Evolutionary conservation across 805 yeast species (phyloP), one percentile per base, ranked within the genome.

Genomic region (Sugiyamaella qingdaonensis): DNA sequence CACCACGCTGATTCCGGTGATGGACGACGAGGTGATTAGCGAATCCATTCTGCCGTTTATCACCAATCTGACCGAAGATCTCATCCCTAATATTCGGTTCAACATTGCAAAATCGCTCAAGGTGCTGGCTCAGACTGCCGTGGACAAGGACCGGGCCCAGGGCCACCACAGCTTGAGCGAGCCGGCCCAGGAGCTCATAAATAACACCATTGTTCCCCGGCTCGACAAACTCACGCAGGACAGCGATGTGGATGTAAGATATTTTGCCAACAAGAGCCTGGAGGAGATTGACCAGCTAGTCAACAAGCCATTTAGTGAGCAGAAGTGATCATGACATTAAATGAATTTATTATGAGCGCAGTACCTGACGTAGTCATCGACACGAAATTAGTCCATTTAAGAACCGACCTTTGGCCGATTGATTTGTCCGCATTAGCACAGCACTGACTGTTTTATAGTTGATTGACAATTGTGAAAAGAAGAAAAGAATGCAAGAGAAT

Each of bases 71-170:
- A 76, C 83, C 37, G 76, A 75, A 36, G 99, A 94, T 71, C 78
- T 82, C 7, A 97, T 94, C 53, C 97, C 99, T 62, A 94, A 94
- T 69, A 91, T 94, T 58, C 80, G 97, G 66, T 94, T 94, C 74
- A 94, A 91, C 71, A 90, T 87, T 57, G 97, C 99, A 27, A 90
- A 89, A 70, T 80, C 95, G 13, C 82, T 86, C 64, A 77, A 80
- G 41, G 73, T 77, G 24, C 75, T 86, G 33, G 82, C 82, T 5
- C 79, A 81, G 63, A 74, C 82, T 13, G 71, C 87, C 29, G 44
- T 58, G 24, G 51, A 49, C 9, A 19, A 18, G 27, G 48, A 51
- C 18, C 21, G 42, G 37, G 39, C 31, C n/a, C 34, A 41, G 13
- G 47, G 35, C 35, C 32, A 32, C 45, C 35, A 11, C 14, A 33